Percentiles rank a stretch among this genome's conserved stretches.
phyloP scores from a whole-genome alignment of 371 early-diverging fungal species.

The Nematocida sp. region DNA sequence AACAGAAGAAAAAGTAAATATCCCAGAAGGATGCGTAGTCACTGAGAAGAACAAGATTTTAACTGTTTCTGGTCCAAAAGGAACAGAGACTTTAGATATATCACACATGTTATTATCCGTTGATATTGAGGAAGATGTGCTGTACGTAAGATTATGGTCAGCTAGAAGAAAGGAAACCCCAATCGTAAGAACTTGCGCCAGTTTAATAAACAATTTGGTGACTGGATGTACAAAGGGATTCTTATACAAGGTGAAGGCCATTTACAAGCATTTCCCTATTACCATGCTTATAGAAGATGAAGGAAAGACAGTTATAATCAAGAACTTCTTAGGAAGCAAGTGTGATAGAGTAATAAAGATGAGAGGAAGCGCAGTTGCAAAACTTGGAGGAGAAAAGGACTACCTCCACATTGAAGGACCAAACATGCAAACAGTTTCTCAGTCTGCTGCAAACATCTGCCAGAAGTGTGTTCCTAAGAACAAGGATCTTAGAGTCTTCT shows the following conservation, averaged over 20 bases:
- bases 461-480: conserved; percentile 80
- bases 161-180: conserved; percentile 93
- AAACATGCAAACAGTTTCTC: conserved; percentile 91
- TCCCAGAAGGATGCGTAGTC: conserved; percentile 70
- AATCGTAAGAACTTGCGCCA: conserved; percentile 90
- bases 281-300: conserved; percentile 82
- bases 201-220: conserved; percentile 92
- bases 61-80: conserved; percentile 73
- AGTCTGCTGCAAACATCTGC: conserved; percentile 83
- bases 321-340: conserved; percentile 99
- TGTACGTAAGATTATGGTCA: conserved; percentile 87
- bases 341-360: conserved; percentile 80
- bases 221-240: conserved; percentile 96
- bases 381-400: conserved; percentile 85
- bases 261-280: conserved; percentile 99
- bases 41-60: conserved; percentile 62
- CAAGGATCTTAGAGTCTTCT: conserved; percentile 97
- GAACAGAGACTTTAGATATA: conserved; percentile 81
- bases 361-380: conserved; percentile 80
- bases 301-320: conserved; percentile 78
- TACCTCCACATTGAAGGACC: conserved; percentile 89
- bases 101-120: conserved; percentile 88
- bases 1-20: conserved; percentile 65
- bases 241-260: conserved; percentile 97
- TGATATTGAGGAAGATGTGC: conserved; percentile 73